Evolutionary conservation across 768 basidiomycete species (phyloP), one percentile per base, ranked within the genome.

Genomic region (Tulasnella sp.): DNA sequence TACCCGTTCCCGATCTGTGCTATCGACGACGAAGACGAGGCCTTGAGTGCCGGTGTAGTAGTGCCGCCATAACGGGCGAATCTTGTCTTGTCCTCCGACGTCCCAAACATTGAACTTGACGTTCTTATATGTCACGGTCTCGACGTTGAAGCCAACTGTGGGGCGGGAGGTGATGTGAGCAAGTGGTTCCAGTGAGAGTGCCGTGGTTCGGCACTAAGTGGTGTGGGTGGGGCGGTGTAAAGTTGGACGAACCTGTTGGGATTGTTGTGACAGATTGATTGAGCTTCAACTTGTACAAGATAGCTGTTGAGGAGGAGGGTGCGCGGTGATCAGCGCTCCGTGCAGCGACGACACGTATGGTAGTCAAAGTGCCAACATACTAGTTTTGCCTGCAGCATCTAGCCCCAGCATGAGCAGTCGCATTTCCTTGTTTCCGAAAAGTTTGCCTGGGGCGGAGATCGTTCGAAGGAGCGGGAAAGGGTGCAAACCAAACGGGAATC

Each of bases 91-190:
- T 29, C 89, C 89, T 79, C 90, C 91, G 76, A 89, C 83, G 82
- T 91, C 90, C 90, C 89, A 91, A 3, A 87, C 87, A 19, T 84
- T 86, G 81, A 89, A 86, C 58, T 83, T 86, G 84, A 86, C 81
- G 81, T 84, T 84, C 83, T 87, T 86, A 82, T 86, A 87, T 79
- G 85, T 85, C 54, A 90, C 84, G 8, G 86, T 87, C 83, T 91
- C 90, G 79, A 91, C 85, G 81, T 89, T 90, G 84, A 91, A 87
- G 9, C 86, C 86, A 84, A 78, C 29, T 72, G 69, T 25, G 71
- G n/a, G 15, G 37, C 19, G 42, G 29, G 15, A 74, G 14, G 36
- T 29, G 49, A 14, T 7, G 40, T 64, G 31, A 64, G 31, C 42
- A 31, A 5, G 40, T 15, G 72, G 68, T 69, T 36, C 39, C 68